Evolutionary conservation across 2,329 filamentous ascomycete genomes (phyloP), one percentile per base, ranked within the genome.

Genomic region (Pseudocercospora pini-densiflorae): DNA sequence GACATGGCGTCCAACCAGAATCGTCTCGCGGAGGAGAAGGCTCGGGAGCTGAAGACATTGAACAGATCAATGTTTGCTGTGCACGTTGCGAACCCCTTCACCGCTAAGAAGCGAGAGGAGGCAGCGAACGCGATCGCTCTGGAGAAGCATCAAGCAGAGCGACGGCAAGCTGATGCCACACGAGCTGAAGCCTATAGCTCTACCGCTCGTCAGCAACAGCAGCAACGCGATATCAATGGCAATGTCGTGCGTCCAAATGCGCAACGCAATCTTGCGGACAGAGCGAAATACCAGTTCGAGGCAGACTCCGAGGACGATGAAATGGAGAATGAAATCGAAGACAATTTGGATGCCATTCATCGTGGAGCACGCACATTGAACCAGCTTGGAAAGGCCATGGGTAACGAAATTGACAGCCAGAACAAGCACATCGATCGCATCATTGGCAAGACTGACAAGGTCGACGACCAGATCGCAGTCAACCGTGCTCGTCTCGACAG

Each of bases 31-130:
- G 89, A 93, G 72, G 92, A 94, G 71, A 91, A 92, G 73, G 90
- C 93, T 0, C 87, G 89, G 57, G 93, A 97, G 76, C 83, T 97
- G 43, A 94, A 94, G 82, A 92, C 88, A 0, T 83, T 96, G 59
- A 97, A 97, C 79, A 85, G 90, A 69, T 93, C 90, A 82, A 97
- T 97, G 93, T 97, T 97, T 75, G 91, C 92, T 49, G 75, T 78
- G 53, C 76, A 79, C 68, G 75, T 77, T 27, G 72, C 72, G 40
- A 80, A 81, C 68, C 81, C 81, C 5, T 83, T 97, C 77, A 95
- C 92, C 0, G 88, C 88, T 14, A 88, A 87, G 68, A 86, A 85
- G 71, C 86, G 90, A 53, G 73, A 73, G 53, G 68, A 75, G 62
- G 88, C 87, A 64, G 86, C 88, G 47, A 92, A 95, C 70, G 84